Evolutionary conservation across 352 stramenopile genomes (phyloP).

Genomic region (Thalassiosira allenii): DNA sequence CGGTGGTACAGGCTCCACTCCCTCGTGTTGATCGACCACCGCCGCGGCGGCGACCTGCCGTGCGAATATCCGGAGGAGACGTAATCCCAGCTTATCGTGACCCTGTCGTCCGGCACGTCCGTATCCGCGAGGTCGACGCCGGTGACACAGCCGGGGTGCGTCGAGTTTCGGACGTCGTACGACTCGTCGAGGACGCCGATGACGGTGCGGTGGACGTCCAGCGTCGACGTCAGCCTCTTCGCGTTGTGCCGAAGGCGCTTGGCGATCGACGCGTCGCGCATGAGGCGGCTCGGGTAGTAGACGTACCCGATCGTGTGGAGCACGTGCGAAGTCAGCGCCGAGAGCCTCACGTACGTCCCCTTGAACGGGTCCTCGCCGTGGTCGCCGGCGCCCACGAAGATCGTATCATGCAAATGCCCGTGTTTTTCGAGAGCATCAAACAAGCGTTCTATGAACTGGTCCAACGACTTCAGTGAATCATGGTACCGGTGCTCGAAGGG

Average conservation of each 20-base stretch:
- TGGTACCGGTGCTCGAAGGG: slow-evolving; percentile 3
- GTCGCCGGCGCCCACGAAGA: slow-evolving; percentile 1
- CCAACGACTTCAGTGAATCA: background rate
- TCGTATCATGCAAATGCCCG: slow-evolving; percentile 7
- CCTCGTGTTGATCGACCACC: no score
- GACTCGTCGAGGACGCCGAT: background rate
- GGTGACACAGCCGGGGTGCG: background rate
- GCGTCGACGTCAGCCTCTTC: background rate
- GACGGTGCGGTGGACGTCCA: background rate
- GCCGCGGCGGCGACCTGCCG: no score
- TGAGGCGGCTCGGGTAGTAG: background rate
- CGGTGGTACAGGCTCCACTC: no score
- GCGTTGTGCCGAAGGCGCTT: background rate
- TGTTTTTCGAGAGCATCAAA: background rate
- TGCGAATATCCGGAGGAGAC: no score
- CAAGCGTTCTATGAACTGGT: background rate
- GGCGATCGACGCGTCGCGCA: background rate
- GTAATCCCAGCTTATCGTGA: no score
- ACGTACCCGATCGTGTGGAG: slow-evolving; percentile 4
- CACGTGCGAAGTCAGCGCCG: background rate
- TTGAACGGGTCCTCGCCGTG: slow-evolving; percentile 15
- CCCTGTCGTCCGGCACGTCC: slow-evolving; percentile 13
- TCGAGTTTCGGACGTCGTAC: background rate
- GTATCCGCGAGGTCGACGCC: slow-evolving; percentile 1
- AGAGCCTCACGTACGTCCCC: background rate